phyloP scores from a whole-genome alignment of 1,139 yeast species.

The Suhomyces taliae region DNA sequence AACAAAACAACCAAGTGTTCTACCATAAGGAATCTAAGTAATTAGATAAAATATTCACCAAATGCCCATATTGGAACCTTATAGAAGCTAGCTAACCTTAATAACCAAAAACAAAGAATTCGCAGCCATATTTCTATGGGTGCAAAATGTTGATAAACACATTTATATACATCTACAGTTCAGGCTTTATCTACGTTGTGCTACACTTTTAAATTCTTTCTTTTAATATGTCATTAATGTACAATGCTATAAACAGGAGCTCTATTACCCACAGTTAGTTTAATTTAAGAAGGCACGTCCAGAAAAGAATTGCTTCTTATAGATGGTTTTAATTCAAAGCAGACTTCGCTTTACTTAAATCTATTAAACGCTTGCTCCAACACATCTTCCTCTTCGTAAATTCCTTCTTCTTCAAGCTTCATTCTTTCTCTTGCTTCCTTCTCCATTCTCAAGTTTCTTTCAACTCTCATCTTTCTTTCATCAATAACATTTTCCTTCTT shows the following conservation, averaged over 20 bases:
- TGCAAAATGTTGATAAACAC: not conserved
- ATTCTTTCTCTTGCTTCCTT: constrained; percentile 67
- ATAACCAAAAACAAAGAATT: not conserved
- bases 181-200: constrained; percentile 3
- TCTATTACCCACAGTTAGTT: not conserved
- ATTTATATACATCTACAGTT: too few species aligned
- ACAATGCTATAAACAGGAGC: not conserved
- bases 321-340: too few species aligned
- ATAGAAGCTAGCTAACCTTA: too few species aligned
- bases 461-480: constrained; percentile 81
- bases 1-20: not conserved
- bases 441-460: constrained; percentile 72
- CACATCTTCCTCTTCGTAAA: constrained; percentile 50
- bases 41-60: too few species aligned
- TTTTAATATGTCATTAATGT: not conserved
- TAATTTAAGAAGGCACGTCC: too few species aligned
- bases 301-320: too few species aligned
- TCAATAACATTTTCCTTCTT: constrained; percentile 85
- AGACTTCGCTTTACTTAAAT: constrained; percentile 33
- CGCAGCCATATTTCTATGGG: not conserved
- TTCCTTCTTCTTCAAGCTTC: constrained; percentile 49
- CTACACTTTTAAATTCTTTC: not conserved
- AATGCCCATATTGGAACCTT: too few species aligned
- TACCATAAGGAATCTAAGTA: too few species aligned
- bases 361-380: constrained; percentile 60